A percentile compares a stretch with the other conserved stretches of the same genome.
Evolutionary conservation across 1,139 yeast genomes (phyloP).

Genomic region (Geotrichum armillariae): DNA sequence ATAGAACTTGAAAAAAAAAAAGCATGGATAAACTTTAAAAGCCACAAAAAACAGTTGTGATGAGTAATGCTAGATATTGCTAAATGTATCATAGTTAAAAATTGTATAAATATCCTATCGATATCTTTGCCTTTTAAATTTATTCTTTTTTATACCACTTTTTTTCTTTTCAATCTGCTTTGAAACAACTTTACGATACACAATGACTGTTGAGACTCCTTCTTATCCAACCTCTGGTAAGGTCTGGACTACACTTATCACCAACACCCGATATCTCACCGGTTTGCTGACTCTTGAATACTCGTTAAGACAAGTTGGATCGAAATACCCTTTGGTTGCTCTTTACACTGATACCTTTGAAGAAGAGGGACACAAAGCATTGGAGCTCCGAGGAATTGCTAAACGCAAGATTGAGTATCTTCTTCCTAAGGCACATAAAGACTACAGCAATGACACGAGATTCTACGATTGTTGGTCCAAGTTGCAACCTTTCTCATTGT

Average conservation of each 20-base stretch:
- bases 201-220: too few species aligned
- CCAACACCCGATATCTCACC: slow-evolving; percentile 49
- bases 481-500: slow-evolving; percentile 51
- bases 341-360: slow-evolving; percentile 50
- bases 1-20: too few species aligned
- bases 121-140: too few species aligned
- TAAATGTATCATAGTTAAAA: too few species aligned
- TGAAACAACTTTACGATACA: too few species aligned
- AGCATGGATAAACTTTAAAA: too few species aligned
- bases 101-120: too few species aligned
- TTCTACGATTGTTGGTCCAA: slow-evolving; percentile 62
- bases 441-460: slow-evolving; percentile 49
- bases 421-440: slow-evolving; percentile 45
- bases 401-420: slow-evolving; percentile 45
- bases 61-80: too few species aligned
- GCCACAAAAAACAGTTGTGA: too few species aligned
- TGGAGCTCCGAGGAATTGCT: slow-evolving; percentile 45
- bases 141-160: too few species aligned
- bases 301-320: slow-evolving; percentile 43
- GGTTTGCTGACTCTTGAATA: slow-evolving; percentile 52
- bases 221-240: too few species aligned
- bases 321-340: slow-evolving; percentile 52
- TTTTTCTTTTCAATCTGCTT: too few species aligned
- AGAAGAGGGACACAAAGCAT: slow-evolving; percentile 42
- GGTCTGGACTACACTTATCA: slow-evolving; percentile 56